A percentile compares a stretch with the other conserved stretches of the same genome.
Conservation (phyloP, 768 basidiomycete species). For the Gelatoporia subvermispora region DNA sequence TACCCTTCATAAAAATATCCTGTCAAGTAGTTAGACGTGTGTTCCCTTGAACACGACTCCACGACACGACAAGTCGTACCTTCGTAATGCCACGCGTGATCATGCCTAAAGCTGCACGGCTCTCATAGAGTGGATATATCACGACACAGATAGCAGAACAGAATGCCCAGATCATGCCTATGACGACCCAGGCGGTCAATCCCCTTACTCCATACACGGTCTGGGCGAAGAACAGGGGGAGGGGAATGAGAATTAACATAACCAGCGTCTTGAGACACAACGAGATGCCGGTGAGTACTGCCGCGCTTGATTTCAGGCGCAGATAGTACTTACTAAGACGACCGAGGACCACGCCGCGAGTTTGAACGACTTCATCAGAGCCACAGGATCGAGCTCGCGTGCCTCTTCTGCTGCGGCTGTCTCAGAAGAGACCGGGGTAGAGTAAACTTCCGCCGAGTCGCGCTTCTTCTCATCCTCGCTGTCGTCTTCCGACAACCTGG, state of each 20-base stretch:
- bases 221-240: constrained; percentile 82
- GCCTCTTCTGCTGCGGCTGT: constrained; percentile 33
- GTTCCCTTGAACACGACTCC: background rate
- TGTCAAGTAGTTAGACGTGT: constrained; percentile 9
- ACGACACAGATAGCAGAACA: constrained; percentile 71
- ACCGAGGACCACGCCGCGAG: constrained; percentile 79
- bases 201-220: constrained; percentile 64
- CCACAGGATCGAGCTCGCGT: constrained; percentile 59
- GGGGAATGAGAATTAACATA: constrained; percentile 70
- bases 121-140: constrained; percentile 85
- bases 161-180: constrained; percentile 85
- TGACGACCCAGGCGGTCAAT: constrained; percentile 72
- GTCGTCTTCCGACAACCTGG: constrained; percentile 23
- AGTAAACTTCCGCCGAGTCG: constrained; percentile 13
- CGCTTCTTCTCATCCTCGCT: constrained; percentile 35
- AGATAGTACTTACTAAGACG: constrained; percentile 42
- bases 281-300: background rate
- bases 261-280: constrained; percentile 43
- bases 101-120: constrained; percentile 54
- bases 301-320: background rate
- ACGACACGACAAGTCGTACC: constrained; percentile 31
- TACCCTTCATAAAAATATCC: constrained; percentile 38
- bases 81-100: constrained; percentile 62
- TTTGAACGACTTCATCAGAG: constrained; percentile 67
- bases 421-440: constrained; percentile 31